phyloP scores from a whole-genome alignment of 441 rosid genomes.

The Capsella rubella region DNA sequence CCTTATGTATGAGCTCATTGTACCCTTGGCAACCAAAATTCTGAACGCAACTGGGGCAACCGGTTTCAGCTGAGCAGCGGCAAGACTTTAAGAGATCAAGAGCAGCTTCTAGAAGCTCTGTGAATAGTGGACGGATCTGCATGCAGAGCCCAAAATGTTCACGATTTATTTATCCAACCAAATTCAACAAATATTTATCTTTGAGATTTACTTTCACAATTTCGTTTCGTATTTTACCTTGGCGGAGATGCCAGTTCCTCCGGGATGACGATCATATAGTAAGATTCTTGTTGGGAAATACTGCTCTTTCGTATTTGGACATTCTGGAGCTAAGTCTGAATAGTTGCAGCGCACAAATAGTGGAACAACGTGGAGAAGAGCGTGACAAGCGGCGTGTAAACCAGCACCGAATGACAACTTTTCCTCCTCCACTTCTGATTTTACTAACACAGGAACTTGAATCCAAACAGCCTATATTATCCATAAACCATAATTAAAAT shows the following conservation, averaged over 20 bases:
- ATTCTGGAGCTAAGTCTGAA: slow-evolving; percentile 96
- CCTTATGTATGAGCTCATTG: slow-evolving; percentile 84
- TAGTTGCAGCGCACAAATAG: slow-evolving; percentile 80
- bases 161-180: too few relatives aligned
- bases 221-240: slow-evolving; percentile 50
- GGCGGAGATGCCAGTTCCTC: slow-evolving; percentile 88
- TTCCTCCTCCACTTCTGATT: slow-evolving; percentile 52
- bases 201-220: background rate
- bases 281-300: slow-evolving; percentile 79
- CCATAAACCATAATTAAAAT: slow-evolving; percentile 9
- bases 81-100: slow-evolving; percentile 70
- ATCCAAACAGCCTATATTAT: slow-evolving; percentile 84
- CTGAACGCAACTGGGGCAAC: slow-evolving; percentile 94
- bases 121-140: slow-evolving; percentile 81
- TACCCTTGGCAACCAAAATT: slow-evolving; percentile 71
- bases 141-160: background rate
- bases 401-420: slow-evolving; percentile 58
- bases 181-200: too few relatives aligned
- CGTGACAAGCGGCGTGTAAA: slow-evolving; percentile 96
- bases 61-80: slow-evolving; percentile 63
- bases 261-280: slow-evolving; percentile 88
- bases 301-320: slow-evolving; percentile 71
- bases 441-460: slow-evolving; percentile 70
- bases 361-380: slow-evolving; percentile 82
- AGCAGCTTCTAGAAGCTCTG: slow-evolving; percentile 72